Conservation (phyloP, 139 green algal genomes). For the Micromonas pusilla region DNA sequence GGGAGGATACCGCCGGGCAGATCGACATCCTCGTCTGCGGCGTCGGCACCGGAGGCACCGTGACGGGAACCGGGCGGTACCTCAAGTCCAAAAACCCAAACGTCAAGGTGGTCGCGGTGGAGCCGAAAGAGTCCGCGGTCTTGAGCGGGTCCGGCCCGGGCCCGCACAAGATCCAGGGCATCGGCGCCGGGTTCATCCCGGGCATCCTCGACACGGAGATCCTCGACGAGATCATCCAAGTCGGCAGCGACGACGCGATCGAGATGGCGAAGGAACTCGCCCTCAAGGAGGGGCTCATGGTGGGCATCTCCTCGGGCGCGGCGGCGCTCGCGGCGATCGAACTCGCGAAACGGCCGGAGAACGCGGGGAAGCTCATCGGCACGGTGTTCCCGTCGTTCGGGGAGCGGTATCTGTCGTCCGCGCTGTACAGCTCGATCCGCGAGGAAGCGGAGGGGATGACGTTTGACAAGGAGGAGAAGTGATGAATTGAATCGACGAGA, state of each 20-base stretch:
- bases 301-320: slow-evolving; percentile 32
- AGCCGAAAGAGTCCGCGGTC: slow-evolving; percentile 85
- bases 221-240: slow-evolving; percentile 83
- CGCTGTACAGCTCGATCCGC: slow-evolving; percentile 69
- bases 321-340: slow-evolving; percentile 50
- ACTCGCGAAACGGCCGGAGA: slow-evolving; percentile 75
- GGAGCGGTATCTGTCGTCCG: slow-evolving; percentile 88
- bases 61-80: slow-evolving; percentile 83
- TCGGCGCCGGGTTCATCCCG: slow-evolving; percentile 96
- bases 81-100: slow-evolving; percentile 87
- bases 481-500: background rate
- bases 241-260: slow-evolving; percentile 77
- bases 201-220: slow-evolving; percentile 80
- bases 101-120: slow-evolving; percentile 80
- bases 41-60: slow-evolving; percentile 94
- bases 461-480: background rate
- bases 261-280: slow-evolving; percentile 75
- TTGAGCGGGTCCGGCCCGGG: slow-evolving; percentile 84
- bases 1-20: slow-evolving; percentile 73
- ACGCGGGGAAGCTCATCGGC: slow-evolving; percentile 86
- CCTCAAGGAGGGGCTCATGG: slow-evolving; percentile 80
- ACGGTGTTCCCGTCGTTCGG: slow-evolving; percentile 86
- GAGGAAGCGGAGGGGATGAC: slow-evolving; percentile 46
- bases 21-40: slow-evolving; percentile 82
- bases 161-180: slow-evolving; percentile 97